phyloP scores from a whole-genome alignment of 345 rosid genomes.

The Lagerstroemia speciosa region DNA sequence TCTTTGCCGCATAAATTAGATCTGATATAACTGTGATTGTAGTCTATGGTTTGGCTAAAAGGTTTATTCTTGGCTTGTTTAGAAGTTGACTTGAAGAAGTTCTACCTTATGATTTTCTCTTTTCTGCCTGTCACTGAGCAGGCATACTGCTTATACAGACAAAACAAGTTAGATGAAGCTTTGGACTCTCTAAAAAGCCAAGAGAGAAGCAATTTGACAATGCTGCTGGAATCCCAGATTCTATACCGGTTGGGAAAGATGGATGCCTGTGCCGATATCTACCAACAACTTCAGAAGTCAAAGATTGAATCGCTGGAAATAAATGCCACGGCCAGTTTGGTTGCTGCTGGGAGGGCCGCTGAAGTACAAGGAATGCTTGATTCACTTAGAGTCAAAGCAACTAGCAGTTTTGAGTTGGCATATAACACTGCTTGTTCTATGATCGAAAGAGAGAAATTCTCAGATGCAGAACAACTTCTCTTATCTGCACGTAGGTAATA shows the following conservation, averaged over 20 bases:
- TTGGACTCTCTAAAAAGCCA: constrained; percentile 40
- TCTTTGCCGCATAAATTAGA: neutral
- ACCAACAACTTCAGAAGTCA: constrained; percentile 48
- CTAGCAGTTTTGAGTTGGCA: constrained; percentile 78
- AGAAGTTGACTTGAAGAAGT: neutral
- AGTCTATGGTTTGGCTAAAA: no score
- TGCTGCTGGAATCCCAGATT: constrained; percentile 82
- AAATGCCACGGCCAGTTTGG: constrained; percentile 64
- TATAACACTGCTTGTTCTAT: constrained; percentile 81
- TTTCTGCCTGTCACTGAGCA: constrained; percentile 13
- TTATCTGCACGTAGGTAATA: constrained; percentile 70
- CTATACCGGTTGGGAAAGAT: constrained; percentile 64
- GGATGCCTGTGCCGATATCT: constrained; percentile 63
- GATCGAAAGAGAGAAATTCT: constrained; percentile 47
- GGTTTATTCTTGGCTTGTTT: neutral
- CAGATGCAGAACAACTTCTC: constrained; percentile 84
- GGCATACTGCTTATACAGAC: constrained; percentile 95
- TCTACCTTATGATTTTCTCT: constrained; percentile 1
- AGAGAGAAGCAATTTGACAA: constrained; percentile 40
- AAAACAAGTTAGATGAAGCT: constrained; percentile 76
- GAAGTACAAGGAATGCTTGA: constrained; percentile 70
- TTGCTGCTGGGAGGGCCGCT: constrained; percentile 65
- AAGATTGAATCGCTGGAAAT: constrained; percentile 52
- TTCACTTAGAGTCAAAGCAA: constrained; percentile 51
- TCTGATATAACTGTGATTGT: no score